These are phyloP conservation scores for Carex kokanica DNA, from an alignment of 176 grass and related monocot species.

Conservation along the genomic window DNA sequence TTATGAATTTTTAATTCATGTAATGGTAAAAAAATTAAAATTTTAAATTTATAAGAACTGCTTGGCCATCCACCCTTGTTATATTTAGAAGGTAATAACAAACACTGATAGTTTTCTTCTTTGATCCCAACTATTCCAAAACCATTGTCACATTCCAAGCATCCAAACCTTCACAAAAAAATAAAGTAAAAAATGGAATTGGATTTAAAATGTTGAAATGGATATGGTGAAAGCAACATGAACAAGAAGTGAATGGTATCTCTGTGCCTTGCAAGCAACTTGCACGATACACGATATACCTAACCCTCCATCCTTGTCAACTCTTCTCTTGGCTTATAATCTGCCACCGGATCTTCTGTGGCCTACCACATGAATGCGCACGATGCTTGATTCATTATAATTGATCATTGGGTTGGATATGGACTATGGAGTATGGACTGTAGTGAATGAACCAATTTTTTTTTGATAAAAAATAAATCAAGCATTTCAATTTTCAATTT, in stretches of 20 bases:
- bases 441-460: too few species aligned
- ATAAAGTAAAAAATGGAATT: background rate
- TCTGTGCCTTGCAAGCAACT: constrained; percentile 35
- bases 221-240: background rate
- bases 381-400: background rate
- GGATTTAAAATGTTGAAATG: constrained; percentile 10
- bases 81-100: too few species aligned
- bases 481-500: too few species aligned
- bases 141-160: constrained; percentile 1
- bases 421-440: too few species aligned
- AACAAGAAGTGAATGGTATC: constrained; percentile 11
- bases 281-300: constrained; percentile 35
- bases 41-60: too few species aligned
- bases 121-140: background rate
- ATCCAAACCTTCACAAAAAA: background rate
- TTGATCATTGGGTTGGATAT: background rate
- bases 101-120: background rate
- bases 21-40: too few species aligned
- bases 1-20: too few species aligned
- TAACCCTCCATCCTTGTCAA: constrained; percentile 28
- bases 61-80: too few species aligned
- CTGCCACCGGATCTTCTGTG: background rate
- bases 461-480: too few species aligned
- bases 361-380: background rate
- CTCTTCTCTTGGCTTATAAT: background rate